Evolutionary conservation across 805 yeast species (phyloP).

Genomic region (Metschnikowia peoriensis): DNA sequence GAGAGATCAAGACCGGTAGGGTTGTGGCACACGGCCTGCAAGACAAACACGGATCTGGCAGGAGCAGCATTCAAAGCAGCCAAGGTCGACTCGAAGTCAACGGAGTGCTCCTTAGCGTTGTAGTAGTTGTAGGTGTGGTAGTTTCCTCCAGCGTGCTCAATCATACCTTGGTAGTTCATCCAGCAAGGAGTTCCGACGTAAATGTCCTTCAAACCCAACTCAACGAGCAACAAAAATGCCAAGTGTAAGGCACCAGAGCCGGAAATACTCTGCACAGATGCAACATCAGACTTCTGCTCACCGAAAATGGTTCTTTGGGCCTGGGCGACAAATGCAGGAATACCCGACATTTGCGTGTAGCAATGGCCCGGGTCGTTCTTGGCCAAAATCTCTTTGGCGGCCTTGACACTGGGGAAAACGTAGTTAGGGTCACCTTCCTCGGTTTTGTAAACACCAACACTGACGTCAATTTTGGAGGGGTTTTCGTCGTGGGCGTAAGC

Average conservation of each 20-base stretch:
- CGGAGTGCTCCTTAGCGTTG: conserved; percentile 25
- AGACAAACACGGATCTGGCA: conserved; percentile 31
- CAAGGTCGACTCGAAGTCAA: conserved; percentile 28
- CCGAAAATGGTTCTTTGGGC: conserved; percentile 41
- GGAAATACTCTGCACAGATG: conserved; percentile 38
- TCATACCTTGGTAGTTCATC: conserved; percentile 39
- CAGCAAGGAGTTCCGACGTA: conserved; percentile 41
- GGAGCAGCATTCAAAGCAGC: conserved; percentile 31
- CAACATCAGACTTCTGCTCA: conserved; percentile 26
- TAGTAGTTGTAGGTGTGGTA: conserved; percentile 31
- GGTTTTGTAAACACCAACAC: conserved; percentile 47
- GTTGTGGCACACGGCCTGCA: conserved; percentile 46
- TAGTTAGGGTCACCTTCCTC: conserved; percentile 33
- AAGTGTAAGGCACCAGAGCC: conserved; percentile 44
- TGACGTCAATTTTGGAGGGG: conserved; percentile 39
- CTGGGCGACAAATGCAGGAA: conserved; percentile 33
- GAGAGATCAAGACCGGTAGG: conserved; percentile 44
- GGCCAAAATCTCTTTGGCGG: conserved; percentile 33
- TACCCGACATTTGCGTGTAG: conserved; percentile 43
- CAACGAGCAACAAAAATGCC: conserved; percentile 29
- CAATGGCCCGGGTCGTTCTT: conserved; percentile 43
- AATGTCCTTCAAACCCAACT: conserved; percentile 19
- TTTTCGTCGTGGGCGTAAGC: conserved; percentile 23
- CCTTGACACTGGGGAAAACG: conserved; percentile 37
- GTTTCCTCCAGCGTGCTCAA: conserved; percentile 30